A percentile compares a stretch with the other conserved stretches of the same genome.
These are phyloP conservation scores for Lipomyces lipofer DNA, from an alignment of 805 yeast species.

Conservation along the genomic window DNA sequence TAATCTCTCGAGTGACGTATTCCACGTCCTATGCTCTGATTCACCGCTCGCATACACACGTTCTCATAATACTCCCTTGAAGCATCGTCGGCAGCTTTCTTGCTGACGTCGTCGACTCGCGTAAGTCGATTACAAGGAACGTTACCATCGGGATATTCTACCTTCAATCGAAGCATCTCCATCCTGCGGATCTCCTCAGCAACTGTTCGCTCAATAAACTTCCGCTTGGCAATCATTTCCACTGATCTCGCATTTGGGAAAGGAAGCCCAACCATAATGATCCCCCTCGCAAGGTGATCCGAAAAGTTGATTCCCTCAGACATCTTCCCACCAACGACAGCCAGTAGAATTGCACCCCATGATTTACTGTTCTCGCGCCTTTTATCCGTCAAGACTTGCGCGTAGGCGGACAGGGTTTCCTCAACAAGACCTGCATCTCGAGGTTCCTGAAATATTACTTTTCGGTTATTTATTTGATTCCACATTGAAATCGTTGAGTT, in stretches of 20 bases:
- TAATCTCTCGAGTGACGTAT: slow-evolving; percentile 82
- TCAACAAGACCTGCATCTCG: slow-evolving; percentile 46
- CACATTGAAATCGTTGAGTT: slow-evolving; percentile 23
- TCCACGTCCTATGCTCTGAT: slow-evolving; percentile 90
- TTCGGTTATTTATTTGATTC: slow-evolving; percentile 40
- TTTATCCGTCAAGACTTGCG: slow-evolving; percentile 42
- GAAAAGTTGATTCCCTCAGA: slow-evolving; percentile 94
- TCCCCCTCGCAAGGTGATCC: slow-evolving; percentile 83
- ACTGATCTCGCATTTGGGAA: slow-evolving; percentile 84
- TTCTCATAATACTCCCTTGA: slow-evolving; percentile 70
- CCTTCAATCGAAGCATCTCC: not conserved
- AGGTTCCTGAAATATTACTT: slow-evolving; percentile 55
- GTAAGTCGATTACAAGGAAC: not conserved
- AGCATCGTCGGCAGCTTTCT: slow-evolving; percentile 48
- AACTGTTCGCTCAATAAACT: slow-evolving; percentile 58
- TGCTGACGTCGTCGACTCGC: slow-evolving; percentile 40
- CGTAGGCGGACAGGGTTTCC: slow-evolving; percentile 52
- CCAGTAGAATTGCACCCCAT: slow-evolving; percentile 66
- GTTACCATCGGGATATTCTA: not conserved
- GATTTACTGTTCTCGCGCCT: not conserved
- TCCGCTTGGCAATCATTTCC: slow-evolving; percentile 70
- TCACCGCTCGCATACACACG: slow-evolving; percentile 85
- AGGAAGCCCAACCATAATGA: slow-evolving; percentile 84
- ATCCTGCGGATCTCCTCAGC: slow-evolving; percentile 44
- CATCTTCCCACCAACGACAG: slow-evolving; percentile 90